Evolutionary conservation across 495 filamentous ascomycete genomes (phyloP).

Genomic region (Xylaria sp.): DNA sequence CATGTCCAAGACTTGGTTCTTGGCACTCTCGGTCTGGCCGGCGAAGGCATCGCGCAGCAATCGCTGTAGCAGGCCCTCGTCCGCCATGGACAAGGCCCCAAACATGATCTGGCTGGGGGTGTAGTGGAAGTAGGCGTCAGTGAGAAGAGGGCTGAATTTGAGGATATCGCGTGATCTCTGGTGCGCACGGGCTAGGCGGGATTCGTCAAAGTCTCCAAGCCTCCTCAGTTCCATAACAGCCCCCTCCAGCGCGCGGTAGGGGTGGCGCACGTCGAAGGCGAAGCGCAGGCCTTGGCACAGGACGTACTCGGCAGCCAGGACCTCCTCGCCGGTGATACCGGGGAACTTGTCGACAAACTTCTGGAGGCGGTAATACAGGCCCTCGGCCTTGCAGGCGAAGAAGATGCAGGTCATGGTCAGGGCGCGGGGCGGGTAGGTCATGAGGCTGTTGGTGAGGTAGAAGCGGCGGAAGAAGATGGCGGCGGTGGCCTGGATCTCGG

Average conservation of each 20-base stretch:
- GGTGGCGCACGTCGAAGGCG: slow-evolving; percentile 90
- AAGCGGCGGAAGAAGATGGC: slow-evolving; percentile 92
- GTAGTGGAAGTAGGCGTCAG: slow-evolving; percentile 95
- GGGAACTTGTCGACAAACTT: slow-evolving; percentile 66
- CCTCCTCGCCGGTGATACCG: slow-evolving; percentile 72
- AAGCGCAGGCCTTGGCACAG: slow-evolving; percentile 93
- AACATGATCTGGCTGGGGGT: slow-evolving; percentile 95
- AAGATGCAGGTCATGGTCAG: slow-evolving; percentile 88
- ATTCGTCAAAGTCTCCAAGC: slow-evolving; percentile 54
- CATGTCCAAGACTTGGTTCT: slow-evolving; percentile 55
- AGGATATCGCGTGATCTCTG: slow-evolving; percentile 72
- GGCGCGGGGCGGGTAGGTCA: slow-evolving; percentile 90
- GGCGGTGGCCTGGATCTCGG: slow-evolving; percentile 86
- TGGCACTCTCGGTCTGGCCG: slow-evolving; percentile 40
- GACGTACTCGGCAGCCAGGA: slow-evolving; percentile 88
- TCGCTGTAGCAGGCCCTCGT: slow-evolving; percentile 72
- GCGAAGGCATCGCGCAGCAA: slow-evolving; percentile 76
- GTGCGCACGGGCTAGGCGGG: slow-evolving; percentile 72
- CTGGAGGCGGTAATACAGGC: slow-evolving; percentile 73
- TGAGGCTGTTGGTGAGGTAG: slow-evolving; percentile 90
- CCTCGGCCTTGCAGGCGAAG: slow-evolving; percentile 91
- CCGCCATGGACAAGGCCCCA: slow-evolving; percentile 75
- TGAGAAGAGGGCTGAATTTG: slow-evolving; percentile 79
- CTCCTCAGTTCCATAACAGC: slow-evolving; percentile 77
- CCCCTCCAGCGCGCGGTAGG: slow-evolving; percentile 85